Conservation (phyloP, 176 grass and related monocot species). For the Avena insularis region DNA sequence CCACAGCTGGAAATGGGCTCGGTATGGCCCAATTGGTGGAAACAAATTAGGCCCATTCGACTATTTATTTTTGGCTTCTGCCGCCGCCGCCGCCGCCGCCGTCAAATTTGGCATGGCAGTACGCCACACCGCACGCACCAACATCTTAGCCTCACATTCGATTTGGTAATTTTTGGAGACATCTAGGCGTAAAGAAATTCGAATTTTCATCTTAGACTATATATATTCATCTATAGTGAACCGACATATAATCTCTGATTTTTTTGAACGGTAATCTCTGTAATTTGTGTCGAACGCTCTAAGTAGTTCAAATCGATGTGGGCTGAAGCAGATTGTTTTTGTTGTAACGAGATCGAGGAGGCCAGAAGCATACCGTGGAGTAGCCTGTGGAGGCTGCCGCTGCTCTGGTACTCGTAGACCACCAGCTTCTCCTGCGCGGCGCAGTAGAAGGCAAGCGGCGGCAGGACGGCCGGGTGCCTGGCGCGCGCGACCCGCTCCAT, state of each 20-base stretch:
- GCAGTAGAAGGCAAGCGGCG: slow-evolving; percentile 66
- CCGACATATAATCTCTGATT: background rate
- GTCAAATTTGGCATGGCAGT: no score
- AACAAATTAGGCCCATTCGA: background rate
- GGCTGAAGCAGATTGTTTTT: background rate
- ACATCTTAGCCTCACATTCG: background rate
- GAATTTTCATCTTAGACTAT: background rate
- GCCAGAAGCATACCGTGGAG: slow-evolving; percentile 49
- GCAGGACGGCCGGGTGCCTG: slow-evolving; percentile 58
- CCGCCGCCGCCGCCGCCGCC: no score
- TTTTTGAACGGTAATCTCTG: no score
- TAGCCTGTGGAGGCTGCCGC: slow-evolving; percentile 59
- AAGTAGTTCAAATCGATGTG: background rate
- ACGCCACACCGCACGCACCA: no score
- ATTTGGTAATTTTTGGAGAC: background rate
- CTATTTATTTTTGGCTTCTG: no score
- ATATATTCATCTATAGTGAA: background rate
- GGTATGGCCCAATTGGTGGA: background rate
- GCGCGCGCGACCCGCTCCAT: slow-evolving; percentile 55
- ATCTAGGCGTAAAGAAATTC: background rate
- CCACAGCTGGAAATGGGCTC: background rate
- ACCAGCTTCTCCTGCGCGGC: slow-evolving; percentile 76
- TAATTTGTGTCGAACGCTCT: no score
- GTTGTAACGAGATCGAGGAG: background rate
- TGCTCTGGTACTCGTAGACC: slow-evolving; percentile 68